Evolutionary conservation across 177 flowering plant species (phyloP), one percentile per base, ranked within the genome.

Genomic region (Vitis hybrid): DNA sequence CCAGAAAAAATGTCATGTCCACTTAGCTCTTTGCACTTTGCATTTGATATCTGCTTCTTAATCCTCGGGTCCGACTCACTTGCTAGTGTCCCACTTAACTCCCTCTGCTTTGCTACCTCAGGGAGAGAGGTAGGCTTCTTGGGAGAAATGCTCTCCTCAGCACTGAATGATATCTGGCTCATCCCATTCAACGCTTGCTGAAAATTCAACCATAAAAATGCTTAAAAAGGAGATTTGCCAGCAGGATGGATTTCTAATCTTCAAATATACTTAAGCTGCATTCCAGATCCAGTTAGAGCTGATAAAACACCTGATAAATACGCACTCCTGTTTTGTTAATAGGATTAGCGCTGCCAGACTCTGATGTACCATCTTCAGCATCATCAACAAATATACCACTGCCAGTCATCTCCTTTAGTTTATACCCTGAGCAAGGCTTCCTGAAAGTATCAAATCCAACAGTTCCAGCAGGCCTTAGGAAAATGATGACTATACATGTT

Each of bases 1-100:
- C 89, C 86, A 53, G 80, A 90, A 81, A 89, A 89, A 6, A 89
- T 89, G 67, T 89, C 87, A 75, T 86, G 81, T 10, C 94, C 94
- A 70, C 86, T 88, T 51, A 89, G 85, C 79, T 89, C 94, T 77
- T 82, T 88, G 74, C 58, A 50, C 72, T 89, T 89, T 3, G 90
- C 92, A 81, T 82, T 71, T 18, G 92, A 88, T 16, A 78, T 67
- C 39, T 80, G 87, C 79, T 88, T 89, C 59, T 73, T 75, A 10
- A 29, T 64, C 75, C 78, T 86, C 10, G 74, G 12, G 12, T 88
- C 89, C 0, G 80, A 45, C 48, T 88, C 88, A 34, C 71, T 76
- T 66, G 83, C 86, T 58, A 88, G 59, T 1, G 83, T 81, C 19
- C 94, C 94, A 73, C 89, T 82, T 39, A 87, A 68, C 71, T 88